phyloP scores from a whole-genome alignment of 2,329 filamentous ascomycete genomes.

The Botryosphaeria dothidea region DNA sequence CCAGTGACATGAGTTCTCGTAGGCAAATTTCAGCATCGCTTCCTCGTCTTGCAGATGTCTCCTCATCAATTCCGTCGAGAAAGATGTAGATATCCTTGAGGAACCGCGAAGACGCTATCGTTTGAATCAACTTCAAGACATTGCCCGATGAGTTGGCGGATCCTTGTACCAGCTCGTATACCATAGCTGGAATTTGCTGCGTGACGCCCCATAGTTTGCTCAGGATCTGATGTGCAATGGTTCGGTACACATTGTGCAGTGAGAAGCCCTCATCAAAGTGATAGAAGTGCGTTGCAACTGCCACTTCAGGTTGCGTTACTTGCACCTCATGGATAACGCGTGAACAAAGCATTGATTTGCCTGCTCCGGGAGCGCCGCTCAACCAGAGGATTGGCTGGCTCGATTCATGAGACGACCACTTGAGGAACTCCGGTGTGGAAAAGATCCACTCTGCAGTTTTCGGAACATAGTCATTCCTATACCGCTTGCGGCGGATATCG shows the following conservation, averaged over 20 bases:
- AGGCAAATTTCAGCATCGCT: neutral
- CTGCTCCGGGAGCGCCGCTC: neutral
- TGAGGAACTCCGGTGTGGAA: neutral
- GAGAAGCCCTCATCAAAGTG: conserved; percentile 7
- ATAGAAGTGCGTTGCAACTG: conserved; percentile 11
- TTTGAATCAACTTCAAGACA: neutral
- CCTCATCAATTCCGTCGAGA: conserved; percentile 5
- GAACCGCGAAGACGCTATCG: neutral
- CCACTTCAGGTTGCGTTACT: neutral
- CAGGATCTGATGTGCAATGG: neutral
- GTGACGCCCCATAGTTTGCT: neutral
- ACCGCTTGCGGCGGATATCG: no score
- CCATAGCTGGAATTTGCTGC: neutral
- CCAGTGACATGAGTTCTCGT: neutral
- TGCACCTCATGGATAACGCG: neutral
- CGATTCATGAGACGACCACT: neutral
- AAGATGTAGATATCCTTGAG: neutral
- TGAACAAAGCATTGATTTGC: conserved; percentile 16
- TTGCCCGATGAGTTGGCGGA: neutral
- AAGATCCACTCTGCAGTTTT: conserved; percentile 5
- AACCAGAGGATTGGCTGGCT: conserved; percentile 11
- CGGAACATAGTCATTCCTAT: neutral
- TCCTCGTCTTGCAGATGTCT: neutral
- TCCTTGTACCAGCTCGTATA: neutral
- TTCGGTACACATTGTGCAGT: neutral